phyloP scores from a whole-genome alignment of 2,329 filamentous ascomycete species.

The Aureobasidium sp. region DNA sequence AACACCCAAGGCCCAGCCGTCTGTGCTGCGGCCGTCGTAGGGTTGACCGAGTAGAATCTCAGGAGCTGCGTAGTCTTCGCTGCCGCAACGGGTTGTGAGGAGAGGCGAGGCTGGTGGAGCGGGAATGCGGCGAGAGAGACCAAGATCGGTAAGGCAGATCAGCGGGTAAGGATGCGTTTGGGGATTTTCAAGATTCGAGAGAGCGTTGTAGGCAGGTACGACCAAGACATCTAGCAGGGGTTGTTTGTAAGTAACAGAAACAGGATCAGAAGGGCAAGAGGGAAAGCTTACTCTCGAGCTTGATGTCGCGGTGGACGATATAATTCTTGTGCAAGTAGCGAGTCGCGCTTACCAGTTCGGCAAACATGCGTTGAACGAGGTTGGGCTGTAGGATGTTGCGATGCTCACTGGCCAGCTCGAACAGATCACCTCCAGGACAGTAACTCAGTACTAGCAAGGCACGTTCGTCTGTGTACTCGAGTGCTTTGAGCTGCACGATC shows the following conservation, averaged over 20 bases:
- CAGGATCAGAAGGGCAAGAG: not conserved
- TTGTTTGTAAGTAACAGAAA: not conserved
- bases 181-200: conserved; percentile 62
- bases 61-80: conserved; percentile 93
- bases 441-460: conserved; percentile 84
- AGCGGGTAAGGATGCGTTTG: conserved; percentile 71
- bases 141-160: conserved; percentile 84
- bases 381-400: conserved; percentile 59
- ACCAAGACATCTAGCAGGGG: conserved; percentile 69
- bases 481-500: conserved; percentile 83
- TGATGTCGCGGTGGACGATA: conserved; percentile 96
- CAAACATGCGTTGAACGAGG: conserved; percentile 77
- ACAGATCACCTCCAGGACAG: conserved; percentile 89
- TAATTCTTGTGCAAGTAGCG: conserved; percentile 75
- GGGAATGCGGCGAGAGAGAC: conserved; percentile 77
- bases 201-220: conserved; percentile 62
- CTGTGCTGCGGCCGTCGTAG: conserved; percentile 85
- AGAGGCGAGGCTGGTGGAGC: conserved; percentile 68
- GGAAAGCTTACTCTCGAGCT: conserved; percentile 76
- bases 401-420: conserved; percentile 77
- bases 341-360: conserved; percentile 79
- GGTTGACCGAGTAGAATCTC: conserved; percentile 93
- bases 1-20: conserved; percentile 93
- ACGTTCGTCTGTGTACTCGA: conserved; percentile 74
- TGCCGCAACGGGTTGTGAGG: conserved; percentile 88